Evolutionary conservation across 129 eudicot genomes (phyloP).

Genomic region (Artemisia annua): DNA sequence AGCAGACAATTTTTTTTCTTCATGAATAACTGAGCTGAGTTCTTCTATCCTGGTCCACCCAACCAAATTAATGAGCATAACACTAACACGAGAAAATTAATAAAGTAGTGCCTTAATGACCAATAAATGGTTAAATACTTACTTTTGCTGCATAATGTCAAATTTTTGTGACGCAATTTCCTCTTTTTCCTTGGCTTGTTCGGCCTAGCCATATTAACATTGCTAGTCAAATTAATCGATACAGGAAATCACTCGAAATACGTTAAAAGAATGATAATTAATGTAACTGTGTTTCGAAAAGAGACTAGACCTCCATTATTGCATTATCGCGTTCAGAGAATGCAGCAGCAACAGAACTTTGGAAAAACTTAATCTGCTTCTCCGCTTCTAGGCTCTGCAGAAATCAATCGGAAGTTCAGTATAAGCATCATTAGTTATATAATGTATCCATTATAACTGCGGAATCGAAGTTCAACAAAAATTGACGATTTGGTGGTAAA

Average conservation of each 20-base stretch:
- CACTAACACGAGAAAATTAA: conserved; percentile 11
- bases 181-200: conserved; percentile 78
- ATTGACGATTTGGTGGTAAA: neutral
- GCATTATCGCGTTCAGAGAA: conserved; percentile 96
- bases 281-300: neutral
- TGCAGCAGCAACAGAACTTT: conserved; percentile 86
- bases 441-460: neutral
- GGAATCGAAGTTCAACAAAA: neutral
- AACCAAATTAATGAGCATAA: conserved; percentile 22
- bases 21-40: conserved; percentile 44
- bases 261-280: neutral
- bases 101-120: neutral
- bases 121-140: neutral
- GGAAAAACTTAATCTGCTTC: conserved; percentile 86
- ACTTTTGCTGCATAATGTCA: conserved; percentile 55
- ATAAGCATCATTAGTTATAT: conserved; percentile 13
- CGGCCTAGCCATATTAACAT: conserved; percentile 57
- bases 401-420: conserved; percentile 3
- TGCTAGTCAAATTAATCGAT: conserved; percentile 7
- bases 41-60: conserved; percentile 64
- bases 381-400: conserved; percentile 81
- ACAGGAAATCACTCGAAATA: conserved; percentile 6
- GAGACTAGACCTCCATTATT: conserved; percentile 69
- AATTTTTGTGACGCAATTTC: conserved; percentile 56
- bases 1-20: conserved; percentile 51